Evolutionary conservation across 2,329 filamentous ascomycete species (phyloP).

Genomic region (Aspergillus fructus): DNA sequence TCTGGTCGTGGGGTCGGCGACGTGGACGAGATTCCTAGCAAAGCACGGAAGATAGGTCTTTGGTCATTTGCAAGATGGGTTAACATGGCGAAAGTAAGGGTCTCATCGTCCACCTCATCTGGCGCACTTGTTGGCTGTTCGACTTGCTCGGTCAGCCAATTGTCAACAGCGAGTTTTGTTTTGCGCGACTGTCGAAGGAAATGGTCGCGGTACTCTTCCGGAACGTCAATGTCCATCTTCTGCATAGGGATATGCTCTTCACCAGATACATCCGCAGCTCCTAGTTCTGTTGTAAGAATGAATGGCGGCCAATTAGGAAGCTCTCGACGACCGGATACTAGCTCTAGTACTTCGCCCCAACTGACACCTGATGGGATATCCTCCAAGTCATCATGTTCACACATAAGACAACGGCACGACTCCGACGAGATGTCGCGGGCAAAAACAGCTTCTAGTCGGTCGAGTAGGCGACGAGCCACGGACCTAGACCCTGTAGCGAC

Average conservation of each 20-base stretch:
- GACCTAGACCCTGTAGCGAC: constrained; percentile 95
- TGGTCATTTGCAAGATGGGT: constrained; percentile 78
- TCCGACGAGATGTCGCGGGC: constrained; percentile 85
- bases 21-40: constrained; percentile 62
- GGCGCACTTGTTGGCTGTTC: constrained; percentile 73
- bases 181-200: constrained; percentile 91
- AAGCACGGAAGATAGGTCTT: constrained; percentile 76
- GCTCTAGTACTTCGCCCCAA: constrained; percentile 94
- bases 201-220: constrained; percentile 88
- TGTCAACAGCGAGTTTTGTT: constrained; percentile 85
- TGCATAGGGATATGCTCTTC: constrained; percentile 60
- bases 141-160: constrained; percentile 80
- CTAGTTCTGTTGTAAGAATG: constrained; percentile 62
- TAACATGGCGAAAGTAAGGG: constrained; percentile 86
- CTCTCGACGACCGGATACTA: constrained; percentile 84
- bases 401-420: constrained; percentile 84
- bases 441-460: constrained; percentile 91
- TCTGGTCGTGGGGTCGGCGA: constrained; percentile 58
- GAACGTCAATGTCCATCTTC: constrained; percentile 90
- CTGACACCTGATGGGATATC: constrained; percentile 67
- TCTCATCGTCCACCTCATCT: constrained; percentile 91
- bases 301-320: constrained; percentile 89
- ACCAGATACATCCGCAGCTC: constrained; percentile 56
- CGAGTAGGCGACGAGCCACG: constrained; percentile 83
- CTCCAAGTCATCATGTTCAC: constrained; percentile 61